A percentile compares a stretch with the other conserved stretches of the same genome.
Evolutionary conservation across 306 rosid species (phyloP).

Genomic region (Acacia confusa): DNA sequence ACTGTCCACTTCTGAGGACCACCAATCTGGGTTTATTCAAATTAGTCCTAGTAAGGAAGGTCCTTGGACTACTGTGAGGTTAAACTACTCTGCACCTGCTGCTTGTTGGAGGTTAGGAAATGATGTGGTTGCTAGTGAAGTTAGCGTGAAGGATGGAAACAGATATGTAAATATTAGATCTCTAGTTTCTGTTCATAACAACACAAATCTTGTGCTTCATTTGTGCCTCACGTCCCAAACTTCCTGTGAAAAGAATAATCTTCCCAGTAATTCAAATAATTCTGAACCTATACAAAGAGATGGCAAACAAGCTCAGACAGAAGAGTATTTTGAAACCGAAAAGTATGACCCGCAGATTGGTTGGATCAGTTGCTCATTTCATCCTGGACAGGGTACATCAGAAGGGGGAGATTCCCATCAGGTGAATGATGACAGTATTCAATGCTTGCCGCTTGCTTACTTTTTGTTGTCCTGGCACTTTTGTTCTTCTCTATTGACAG

Average conservation of each 20-base stretch:
- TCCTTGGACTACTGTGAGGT: constrained; percentile 97
- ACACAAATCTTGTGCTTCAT: constrained; percentile 70
- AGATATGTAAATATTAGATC: constrained; percentile 88
- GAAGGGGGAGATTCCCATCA: constrained; percentile 54
- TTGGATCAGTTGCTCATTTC: constrained; percentile 56
- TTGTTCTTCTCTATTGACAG: neutral
- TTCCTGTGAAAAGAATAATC: constrained; percentile 31
- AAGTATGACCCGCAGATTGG: constrained; percentile 59
- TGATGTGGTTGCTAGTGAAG: constrained; percentile 95
- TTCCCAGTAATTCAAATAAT: constrained; percentile 36
- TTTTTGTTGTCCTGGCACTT: neutral
- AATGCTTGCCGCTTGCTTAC: constrained; percentile 11
- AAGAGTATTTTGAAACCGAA: constrained; percentile 75
- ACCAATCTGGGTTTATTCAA: constrained; percentile 83
- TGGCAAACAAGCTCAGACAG: constrained; percentile 44
- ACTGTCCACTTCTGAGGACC: constrained; percentile 33
- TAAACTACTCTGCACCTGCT: constrained; percentile 91
- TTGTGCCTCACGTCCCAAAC: constrained; percentile 62
- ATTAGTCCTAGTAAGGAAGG: constrained; percentile 94
- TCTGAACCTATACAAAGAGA: constrained; percentile 45
- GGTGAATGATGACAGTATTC: constrained; percentile 43
- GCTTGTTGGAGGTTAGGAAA: constrained; percentile 98
- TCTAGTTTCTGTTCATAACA: constrained; percentile 80
- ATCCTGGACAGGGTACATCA: constrained; percentile 42
- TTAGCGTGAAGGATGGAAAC: constrained; percentile 77